phyloP scores from a whole-genome alignment of 2,329 filamentous ascomycete genomes.

The Celoporthe dispersa region DNA sequence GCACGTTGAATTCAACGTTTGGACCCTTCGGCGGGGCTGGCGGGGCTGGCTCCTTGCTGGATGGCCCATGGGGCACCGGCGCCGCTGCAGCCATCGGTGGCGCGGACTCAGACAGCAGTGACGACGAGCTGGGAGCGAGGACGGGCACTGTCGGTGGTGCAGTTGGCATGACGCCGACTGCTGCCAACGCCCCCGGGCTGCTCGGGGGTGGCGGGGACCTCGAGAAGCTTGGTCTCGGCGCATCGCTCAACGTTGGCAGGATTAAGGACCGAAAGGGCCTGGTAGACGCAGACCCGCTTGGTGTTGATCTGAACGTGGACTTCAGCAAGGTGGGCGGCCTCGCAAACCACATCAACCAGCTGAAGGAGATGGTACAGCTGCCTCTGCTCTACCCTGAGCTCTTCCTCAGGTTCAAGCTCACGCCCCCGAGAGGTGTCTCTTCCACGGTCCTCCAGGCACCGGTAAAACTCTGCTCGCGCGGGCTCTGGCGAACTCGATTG shows the following conservation, averaged over 20 bases:
- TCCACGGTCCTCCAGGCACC: constrained; percentile 95
- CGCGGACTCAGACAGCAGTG: constrained; percentile 93
- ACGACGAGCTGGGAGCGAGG: constrained; percentile 80
- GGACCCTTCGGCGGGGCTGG: constrained; percentile 91
- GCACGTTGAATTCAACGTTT: constrained; percentile 84
- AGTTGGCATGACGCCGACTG: constrained; percentile 64
- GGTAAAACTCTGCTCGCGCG: constrained; percentile 97
- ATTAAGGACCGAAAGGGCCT: constrained; percentile 90
- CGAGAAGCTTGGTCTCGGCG: constrained; percentile 42
- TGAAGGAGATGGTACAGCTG: constrained; percentile 98
- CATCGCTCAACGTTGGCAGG: constrained; percentile 83
- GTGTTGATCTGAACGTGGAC: constrained; percentile 88
- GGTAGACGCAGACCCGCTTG: constrained; percentile 91
- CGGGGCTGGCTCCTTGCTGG: constrained; percentile 72
- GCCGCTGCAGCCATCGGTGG: constrained; percentile 64
- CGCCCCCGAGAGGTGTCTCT: constrained; percentile 93
- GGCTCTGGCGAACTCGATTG: constrained; percentile 88
- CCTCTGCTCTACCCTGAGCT: constrained; percentile 94
- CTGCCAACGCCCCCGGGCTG: constrained; percentile 51
- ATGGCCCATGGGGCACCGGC: constrained; percentile 73
- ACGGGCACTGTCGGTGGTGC: constrained; percentile 58
- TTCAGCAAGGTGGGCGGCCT: constrained; percentile 94
- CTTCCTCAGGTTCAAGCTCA: constrained; percentile 88
- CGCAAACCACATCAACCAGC: constrained; percentile 90
- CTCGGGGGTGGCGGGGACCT: constrained; percentile 44